Evolutionary conservation across 169 alveolate genomes (phyloP), one percentile per base, ranked within the genome.

Genomic region (Plasmodium vinckei): DNA sequence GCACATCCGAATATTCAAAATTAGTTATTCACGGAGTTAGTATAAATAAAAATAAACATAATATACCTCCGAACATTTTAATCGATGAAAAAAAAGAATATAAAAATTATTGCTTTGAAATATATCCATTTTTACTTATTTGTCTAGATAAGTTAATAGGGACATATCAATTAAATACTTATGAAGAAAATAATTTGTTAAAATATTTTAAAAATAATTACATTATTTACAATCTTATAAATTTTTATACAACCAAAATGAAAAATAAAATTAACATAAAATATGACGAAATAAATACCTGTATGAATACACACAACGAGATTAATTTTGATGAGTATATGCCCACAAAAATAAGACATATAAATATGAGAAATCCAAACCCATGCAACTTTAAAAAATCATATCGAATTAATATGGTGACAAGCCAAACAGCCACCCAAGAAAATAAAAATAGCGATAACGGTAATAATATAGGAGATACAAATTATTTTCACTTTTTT

Each of bases 91-190:
- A 39, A 21, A 65, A 39, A 4, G 56, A 63, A 21, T 63, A 47
- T 75, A 56, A 60, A 15, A 60, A 9, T 13, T 19, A 53, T 33
- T 9, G 2, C 6, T 17, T 17, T 10, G 73, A 75, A 33, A 63
- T 75, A 2, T 65, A 47, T 25, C 77, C 88, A 75, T 75, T 75
- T 17, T 27, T 75, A 51, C 46, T 75, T 75, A 51, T 33, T 13
- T 75, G 72, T 10, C 44, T 75, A 27, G 88, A 75, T 57, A 75
- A 75, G 19, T 13, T 75, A 54, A 75, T 75, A 63, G 88, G 88
- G 6, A 21, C 68, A 1, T 54, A 68, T 23, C 88, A 64, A 10
- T 5, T 75, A 51, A 75, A 75, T 10, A 61, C 44, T 54, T 51
- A 54, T 9, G 88, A 75, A 67, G 88, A 75, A 49, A 17, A 9